Evolutionary conservation across 139 green algal species (phyloP), one percentile per base, ranked within the genome.

Genomic region (Pleodorina starrii): DNA sequence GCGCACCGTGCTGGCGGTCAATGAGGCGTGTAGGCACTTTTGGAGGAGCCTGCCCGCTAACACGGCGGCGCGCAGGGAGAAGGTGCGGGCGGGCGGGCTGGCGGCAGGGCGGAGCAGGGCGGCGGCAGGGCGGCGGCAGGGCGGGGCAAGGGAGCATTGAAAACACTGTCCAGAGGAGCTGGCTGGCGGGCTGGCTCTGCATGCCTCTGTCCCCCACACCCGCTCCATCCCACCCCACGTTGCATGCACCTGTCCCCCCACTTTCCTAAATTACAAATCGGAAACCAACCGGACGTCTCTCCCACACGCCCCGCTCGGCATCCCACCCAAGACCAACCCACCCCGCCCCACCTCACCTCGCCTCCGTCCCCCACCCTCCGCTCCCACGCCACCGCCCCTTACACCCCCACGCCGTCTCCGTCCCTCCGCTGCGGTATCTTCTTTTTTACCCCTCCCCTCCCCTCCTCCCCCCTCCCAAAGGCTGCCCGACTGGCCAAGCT

Each of bases 1-100:
- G 23, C 79, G 79, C 42, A 86, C 79, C 79, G 81, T 78, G 42
- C 63, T 87, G 81, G 32, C 63, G 9, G 63, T 78, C n/a, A 79
- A 77, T 43, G 81, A 87, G 81, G 63, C 63, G 42, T 78, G 63
- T 42, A 9, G 81, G 12, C 81, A 87, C 60, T 78, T 79, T 43
- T 87, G 81, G 81, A 21, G 63, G 4, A 27, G 21, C 25, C 44
- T 87, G 63, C 81, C 81, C 14, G 63, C 81, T 42, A 87, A 46
- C 60, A 79, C 81, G 44, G 25, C 81, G 2, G 63, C 63, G 17
- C 60, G 81, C 7, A 63, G 60, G 23, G 81, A 87, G 21, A 87
- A 87, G 63, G 81, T 19, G 74, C 9, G 14, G 25, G 46, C 1
- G 27, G 6, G 27, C n/a, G 48, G 25, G 74, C 11, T 6, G 27